Conservation (phyloP, 305 asterid genomes). For the Fraxinus latifolia region DNA sequence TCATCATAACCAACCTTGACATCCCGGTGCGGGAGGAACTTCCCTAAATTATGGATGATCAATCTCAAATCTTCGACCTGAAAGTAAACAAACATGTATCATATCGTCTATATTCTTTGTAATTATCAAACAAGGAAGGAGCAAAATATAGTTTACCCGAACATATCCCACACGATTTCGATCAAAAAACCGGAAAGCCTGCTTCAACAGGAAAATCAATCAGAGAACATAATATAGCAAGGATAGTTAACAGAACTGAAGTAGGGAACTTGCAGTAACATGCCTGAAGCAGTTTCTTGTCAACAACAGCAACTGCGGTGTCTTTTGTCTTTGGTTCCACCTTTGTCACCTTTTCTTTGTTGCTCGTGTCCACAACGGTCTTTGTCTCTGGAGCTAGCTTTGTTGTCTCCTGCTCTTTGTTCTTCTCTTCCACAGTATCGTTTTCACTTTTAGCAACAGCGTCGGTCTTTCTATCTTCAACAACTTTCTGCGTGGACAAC, state of each 20-base stretch:
- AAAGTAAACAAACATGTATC: constrained; percentile 17
- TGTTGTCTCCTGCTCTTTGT: constrained; percentile 34
- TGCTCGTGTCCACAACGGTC: constrained; percentile 30
- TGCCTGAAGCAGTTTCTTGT: constrained; percentile 82
- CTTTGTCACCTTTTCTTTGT: constrained; percentile 38
- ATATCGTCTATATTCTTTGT: not conserved
- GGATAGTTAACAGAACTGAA: not conserved
- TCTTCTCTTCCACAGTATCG: constrained; percentile 28
- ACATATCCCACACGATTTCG: constrained; percentile 79
- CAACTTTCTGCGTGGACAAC: constrained; percentile 36
- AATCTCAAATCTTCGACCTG: constrained; percentile 93
- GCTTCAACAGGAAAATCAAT: constrained; percentile 21
- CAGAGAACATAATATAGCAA: constrained; percentile 6
- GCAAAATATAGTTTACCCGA: constrained; percentile 47
- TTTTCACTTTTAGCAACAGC: constrained; percentile 33
- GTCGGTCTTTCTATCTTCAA: constrained; percentile 36
- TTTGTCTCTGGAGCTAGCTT: constrained; percentile 32
- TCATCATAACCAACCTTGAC: constrained; percentile 61
- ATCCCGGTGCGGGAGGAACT: constrained; percentile 73
- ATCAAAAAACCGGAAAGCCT: constrained; percentile 98
- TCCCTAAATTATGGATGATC: constrained; percentile 81
- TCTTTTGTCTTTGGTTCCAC: constrained; percentile 43
- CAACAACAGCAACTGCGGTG: constrained; percentile 33
- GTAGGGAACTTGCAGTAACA: constrained; percentile 18
- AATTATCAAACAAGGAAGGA: not conserved